Evolutionary conservation across 2,329 filamentous ascomycete species (phyloP).

Genomic region (Aspergillus sp.): DNA sequence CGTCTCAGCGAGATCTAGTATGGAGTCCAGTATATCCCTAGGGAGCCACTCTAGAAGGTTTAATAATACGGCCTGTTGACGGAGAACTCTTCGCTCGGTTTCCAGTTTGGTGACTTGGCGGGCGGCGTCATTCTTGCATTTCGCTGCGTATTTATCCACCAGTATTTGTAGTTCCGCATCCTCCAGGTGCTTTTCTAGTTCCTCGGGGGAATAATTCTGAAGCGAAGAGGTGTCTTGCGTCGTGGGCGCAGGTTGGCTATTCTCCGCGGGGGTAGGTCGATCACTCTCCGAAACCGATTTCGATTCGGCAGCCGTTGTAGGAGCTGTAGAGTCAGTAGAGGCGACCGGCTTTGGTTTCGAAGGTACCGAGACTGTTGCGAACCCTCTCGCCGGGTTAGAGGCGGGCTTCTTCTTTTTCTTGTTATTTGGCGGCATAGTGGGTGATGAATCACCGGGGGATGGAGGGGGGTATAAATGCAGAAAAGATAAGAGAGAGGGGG

Average conservation of each 20-base stretch:
- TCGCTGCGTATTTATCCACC: slow-evolving; percentile 78
- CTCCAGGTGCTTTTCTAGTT: slow-evolving; percentile 86
- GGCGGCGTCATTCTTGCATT: slow-evolving; percentile 74
- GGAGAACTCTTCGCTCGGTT: slow-evolving; percentile 80
- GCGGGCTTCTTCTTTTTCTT: slow-evolving; percentile 92
- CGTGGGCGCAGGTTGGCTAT: slow-evolving; percentile 14
- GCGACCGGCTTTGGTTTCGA: slow-evolving; percentile 65
- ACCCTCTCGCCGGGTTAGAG: slow-evolving; percentile 84
- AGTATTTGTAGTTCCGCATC: slow-evolving; percentile 85
- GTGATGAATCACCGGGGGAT: not conserved
- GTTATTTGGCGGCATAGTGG: slow-evolving; percentile 65
- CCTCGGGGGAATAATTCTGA: slow-evolving; percentile 71
- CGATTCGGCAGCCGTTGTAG: slow-evolving; percentile 28
- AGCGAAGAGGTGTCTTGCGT: slow-evolving; percentile 33
- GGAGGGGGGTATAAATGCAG: not conserved
- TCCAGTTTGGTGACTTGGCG: slow-evolving; percentile 76
- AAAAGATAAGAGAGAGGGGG: not conserved
- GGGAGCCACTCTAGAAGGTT: slow-evolving; percentile 76
- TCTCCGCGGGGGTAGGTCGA: slow-evolving; percentile 22
- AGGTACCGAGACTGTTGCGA: slow-evolving; percentile 89
- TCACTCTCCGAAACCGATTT: slow-evolving; percentile 34
- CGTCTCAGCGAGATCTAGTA: slow-evolving; percentile 63
- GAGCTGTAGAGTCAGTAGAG: slow-evolving; percentile 34
- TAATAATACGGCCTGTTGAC: slow-evolving; percentile 74
- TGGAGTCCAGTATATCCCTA: slow-evolving; percentile 71